Evolutionary conservation across 805 yeast genomes (phyloP), one percentile per base, ranked within the genome.

Genomic region (Sugiyamaella qingdaonensis): DNA sequence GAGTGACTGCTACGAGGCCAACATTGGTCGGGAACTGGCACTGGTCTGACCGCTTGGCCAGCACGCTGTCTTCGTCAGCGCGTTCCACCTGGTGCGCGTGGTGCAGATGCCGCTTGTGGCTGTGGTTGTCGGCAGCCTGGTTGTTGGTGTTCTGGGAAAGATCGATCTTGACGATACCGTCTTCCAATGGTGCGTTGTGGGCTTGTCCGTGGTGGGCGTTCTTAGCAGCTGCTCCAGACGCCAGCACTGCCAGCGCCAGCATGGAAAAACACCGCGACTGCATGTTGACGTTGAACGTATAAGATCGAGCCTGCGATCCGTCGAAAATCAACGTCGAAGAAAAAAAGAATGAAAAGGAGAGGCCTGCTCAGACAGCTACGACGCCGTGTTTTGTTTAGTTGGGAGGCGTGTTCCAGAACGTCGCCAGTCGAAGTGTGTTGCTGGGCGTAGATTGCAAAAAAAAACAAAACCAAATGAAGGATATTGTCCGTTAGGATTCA

Each of bases 1-100:
- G 72, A 49, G 88, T 82, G 48, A 88, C 85, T 2, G 83, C 73
- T 14, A 89, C 92, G 62, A 90, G 75, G 8, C 89, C 90, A 24
- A 74, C 74, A 61, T 78, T 73, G 21, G 76, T 58, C 34, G 96
- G 96, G 72, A 89, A 88, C 2, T 78, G 59, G 70, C 96, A 88
- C 19, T 55, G 56, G 18, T 60, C 60, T 10, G 54, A 53, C 4
- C 63, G 54, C 51, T 61, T 58, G 21, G 31, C 45, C 11, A 53
- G 48, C 16, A 39, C 13, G 24, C 13, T 11, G 24, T 14, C 43
- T 39, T 39, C 43, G 45, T 54, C 51, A 34, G 19, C 47, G 34
- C 37, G 57, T 16, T 19, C 32, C 31, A 21, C 27, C 27, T 33
- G 32, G 48, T 45, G 48, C 18, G 46, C 46, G 39, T 53, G 48